A percentile compares a stretch with the other conserved stretches of the same genome.
phyloP scores from a whole-genome alignment of 805 yeast genomes.

The Starmerella vaccinii region DNA sequence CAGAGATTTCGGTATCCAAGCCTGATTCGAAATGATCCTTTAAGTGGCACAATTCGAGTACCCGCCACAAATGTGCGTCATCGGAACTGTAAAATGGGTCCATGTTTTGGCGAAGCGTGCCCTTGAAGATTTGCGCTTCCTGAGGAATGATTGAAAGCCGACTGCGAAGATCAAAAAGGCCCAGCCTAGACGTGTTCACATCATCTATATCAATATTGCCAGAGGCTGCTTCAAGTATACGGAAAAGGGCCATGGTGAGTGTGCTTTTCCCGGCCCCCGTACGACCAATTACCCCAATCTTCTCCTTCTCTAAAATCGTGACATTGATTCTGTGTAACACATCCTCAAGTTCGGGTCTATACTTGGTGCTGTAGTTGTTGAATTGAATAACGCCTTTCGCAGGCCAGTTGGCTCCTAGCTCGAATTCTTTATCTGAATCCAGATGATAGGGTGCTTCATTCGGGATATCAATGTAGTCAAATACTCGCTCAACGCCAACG shows the following conservation, averaged over 20 bases:
- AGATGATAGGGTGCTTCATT: slow-evolving; percentile 73
- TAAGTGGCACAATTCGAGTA: slow-evolving; percentile 51
- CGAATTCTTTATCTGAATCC: slow-evolving; percentile 39
- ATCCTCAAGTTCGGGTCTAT: slow-evolving; percentile 71
- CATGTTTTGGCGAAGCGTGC: slow-evolving; percentile 52
- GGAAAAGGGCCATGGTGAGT: slow-evolving; percentile 75
- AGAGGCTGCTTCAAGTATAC: slow-evolving; percentile 40
- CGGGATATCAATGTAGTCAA: slow-evolving; percentile 50
- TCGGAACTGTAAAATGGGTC: slow-evolving; percentile 49
- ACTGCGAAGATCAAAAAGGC: slow-evolving; percentile 48
- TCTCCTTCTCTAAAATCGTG: slow-evolving; percentile 58
- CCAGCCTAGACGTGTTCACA: slow-evolving; percentile 43
- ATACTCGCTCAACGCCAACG: slow-evolving; percentile 62
- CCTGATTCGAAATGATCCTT: slow-evolving; percentile 36
- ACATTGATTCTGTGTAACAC: slow-evolving; percentile 74
- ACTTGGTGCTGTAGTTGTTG: slow-evolving; percentile 63
- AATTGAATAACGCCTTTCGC: slow-evolving; percentile 54
- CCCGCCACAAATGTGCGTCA: slow-evolving; percentile 51
- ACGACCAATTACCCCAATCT: slow-evolving; percentile 89
- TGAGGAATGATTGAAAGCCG: slow-evolving; percentile 62
- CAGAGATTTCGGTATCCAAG: slow-evolving; percentile 43
- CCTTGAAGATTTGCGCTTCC: slow-evolving; percentile 62
- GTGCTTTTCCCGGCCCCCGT: slow-evolving; percentile 97
- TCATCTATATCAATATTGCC: slow-evolving; percentile 54
- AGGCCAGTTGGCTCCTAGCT: slow-evolving; percentile 51